These are phyloP conservation scores for Coleophoma crateriformis DNA, from an alignment of 2,329 filamentous ascomycete genomes.

Conservation along the genomic window DNA sequence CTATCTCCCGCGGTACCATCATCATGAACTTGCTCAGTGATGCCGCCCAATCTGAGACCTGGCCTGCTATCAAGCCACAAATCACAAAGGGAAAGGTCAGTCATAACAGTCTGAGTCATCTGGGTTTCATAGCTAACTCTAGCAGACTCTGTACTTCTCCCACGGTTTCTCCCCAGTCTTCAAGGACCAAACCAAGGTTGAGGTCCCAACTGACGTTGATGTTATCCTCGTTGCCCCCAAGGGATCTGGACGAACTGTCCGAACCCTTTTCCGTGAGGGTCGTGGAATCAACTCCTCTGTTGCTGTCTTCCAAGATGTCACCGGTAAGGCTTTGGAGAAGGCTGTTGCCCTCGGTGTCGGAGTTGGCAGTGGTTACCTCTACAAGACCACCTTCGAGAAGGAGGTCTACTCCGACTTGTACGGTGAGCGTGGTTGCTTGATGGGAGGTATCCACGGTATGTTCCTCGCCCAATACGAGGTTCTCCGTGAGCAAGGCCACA, in stretches of 20 bases:
- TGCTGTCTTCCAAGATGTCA: constrained; percentile 97
- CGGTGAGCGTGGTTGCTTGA: constrained; percentile 98
- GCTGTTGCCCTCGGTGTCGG: constrained; percentile 94
- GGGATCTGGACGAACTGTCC: constrained; percentile 97
- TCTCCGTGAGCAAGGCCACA: constrained; percentile 96
- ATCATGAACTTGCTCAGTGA: constrained; percentile 99
- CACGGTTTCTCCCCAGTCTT: constrained; percentile 99
- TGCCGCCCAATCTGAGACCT: constrained; percentile 97
- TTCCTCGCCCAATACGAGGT: constrained; percentile 99
- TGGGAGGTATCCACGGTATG: constrained; percentile 99
- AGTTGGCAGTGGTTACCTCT: constrained; percentile 96
- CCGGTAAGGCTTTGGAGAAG: constrained; percentile 97
- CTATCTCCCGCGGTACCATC: constrained; percentile 87
- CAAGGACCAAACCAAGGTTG: constrained; percentile 99
- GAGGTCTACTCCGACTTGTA: constrained; percentile 99
- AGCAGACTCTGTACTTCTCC: constrained; percentile 98
- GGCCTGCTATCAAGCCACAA: constrained; percentile 97
- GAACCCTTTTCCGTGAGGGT: constrained; percentile 97
- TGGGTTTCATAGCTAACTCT: constrained; percentile 7
- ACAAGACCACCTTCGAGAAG: constrained; percentile 99
- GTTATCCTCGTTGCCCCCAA: constrained; percentile 99
- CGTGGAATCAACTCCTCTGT: constrained; percentile 99
- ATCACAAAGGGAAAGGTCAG: constrained; percentile 95
- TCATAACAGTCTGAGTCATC: constrained; percentile 5
- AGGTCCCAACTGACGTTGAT: constrained; percentile 91